These are phyloP conservation scores for Chamaecrista fasciculata DNA, from an alignment of 306 rosid genomes.

Conservation along the genomic window DNA sequence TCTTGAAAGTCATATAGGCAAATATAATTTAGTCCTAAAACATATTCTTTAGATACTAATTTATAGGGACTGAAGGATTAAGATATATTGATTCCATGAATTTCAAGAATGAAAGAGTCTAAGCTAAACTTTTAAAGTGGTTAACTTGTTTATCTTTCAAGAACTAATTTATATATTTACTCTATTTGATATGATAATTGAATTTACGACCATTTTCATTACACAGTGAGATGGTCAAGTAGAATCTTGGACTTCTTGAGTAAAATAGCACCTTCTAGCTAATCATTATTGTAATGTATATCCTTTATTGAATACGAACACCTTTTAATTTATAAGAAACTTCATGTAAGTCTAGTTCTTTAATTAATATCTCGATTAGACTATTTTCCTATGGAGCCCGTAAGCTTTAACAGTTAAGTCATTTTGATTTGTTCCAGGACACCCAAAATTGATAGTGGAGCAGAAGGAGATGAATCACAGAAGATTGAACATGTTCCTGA, in stretches of 20 bases:
- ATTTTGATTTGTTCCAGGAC: constrained; percentile 40
- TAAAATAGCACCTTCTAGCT: background rate
- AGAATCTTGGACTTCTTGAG: background rate
- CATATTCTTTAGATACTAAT: too few relatives aligned
- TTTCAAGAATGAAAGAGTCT: too few relatives aligned
- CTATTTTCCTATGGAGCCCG: background rate
- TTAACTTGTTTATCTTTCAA: too few relatives aligned
- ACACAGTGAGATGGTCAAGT: background rate
- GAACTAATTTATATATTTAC: too few relatives aligned
- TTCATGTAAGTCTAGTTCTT: too few relatives aligned
- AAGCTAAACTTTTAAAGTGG: too few relatives aligned
- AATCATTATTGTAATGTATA: background rate
- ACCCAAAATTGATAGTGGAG: constrained; percentile 46
- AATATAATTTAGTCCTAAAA: too few relatives aligned
- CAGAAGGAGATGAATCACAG: constrained; percentile 36
- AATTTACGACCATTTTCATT: too few relatives aligned
- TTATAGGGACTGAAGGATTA: too few relatives aligned
- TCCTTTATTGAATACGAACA: background rate
- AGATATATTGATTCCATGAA: too few relatives aligned
- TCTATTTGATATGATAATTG: background rate
- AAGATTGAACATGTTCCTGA: constrained; percentile 41
- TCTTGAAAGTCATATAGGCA: too few relatives aligned
- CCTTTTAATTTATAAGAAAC: constrained; percentile 7
- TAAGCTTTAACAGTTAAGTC: constrained; percentile 23
- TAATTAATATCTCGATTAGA: background rate